phyloP scores from a whole-genome alignment of 2,329 filamentous ascomycete species.

The Cordyceps farinosa region DNA sequence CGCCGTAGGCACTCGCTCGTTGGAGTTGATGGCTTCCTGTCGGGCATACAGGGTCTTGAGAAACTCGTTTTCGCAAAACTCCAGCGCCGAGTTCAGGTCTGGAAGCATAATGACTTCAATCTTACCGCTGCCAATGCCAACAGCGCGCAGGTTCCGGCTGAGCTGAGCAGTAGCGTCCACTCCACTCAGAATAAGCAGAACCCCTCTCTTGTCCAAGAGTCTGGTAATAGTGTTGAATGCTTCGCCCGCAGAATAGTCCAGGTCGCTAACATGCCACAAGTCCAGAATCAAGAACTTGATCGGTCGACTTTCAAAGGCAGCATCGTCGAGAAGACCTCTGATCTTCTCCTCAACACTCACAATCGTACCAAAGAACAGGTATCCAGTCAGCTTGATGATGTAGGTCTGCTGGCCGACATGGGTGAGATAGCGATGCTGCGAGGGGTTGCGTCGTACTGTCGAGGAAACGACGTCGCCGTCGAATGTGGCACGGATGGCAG shows the following conservation, averaged over 20 bases:
- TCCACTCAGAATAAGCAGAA: conserved; percentile 79
- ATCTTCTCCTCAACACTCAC: conserved; percentile 91
- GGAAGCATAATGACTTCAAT: conserved; percentile 78
- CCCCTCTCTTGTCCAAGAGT: conserved; percentile 70
- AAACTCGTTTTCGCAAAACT: conserved; percentile 92
- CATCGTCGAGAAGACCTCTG: conserved; percentile 74
- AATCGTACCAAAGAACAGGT: conserved; percentile 98
- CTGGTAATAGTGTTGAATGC: conserved; percentile 91
- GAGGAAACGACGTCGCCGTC: conserved; percentile 86
- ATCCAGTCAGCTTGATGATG: conserved; percentile 87
- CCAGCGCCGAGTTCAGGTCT: conserved; percentile 86
- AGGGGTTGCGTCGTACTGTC: conserved; percentile 84
- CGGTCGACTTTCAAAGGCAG: conserved; percentile 70
- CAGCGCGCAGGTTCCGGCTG: conserved; percentile 74
- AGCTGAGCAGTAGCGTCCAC: conserved; percentile 73
- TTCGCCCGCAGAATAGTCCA: conserved; percentile 95
- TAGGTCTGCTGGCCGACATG: conserved; percentile 85
- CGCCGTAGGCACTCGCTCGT: conserved; percentile 39
- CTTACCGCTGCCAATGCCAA: conserved; percentile 72
- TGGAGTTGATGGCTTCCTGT: conserved; percentile 56
- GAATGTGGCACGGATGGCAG: conserved; percentile 86
- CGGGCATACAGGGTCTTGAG: conserved; percentile 74
- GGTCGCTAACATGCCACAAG: conserved; percentile 80
- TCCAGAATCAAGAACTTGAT: conserved; percentile 91
- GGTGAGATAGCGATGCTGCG: conserved; percentile 81